A percentile compares a stretch with the other conserved stretches of the same genome.
These are phyloP conservation scores for Lactarius pseudohatsudake DNA, from an alignment of 768 basidiomycete species.

Conservation along the genomic window DNA sequence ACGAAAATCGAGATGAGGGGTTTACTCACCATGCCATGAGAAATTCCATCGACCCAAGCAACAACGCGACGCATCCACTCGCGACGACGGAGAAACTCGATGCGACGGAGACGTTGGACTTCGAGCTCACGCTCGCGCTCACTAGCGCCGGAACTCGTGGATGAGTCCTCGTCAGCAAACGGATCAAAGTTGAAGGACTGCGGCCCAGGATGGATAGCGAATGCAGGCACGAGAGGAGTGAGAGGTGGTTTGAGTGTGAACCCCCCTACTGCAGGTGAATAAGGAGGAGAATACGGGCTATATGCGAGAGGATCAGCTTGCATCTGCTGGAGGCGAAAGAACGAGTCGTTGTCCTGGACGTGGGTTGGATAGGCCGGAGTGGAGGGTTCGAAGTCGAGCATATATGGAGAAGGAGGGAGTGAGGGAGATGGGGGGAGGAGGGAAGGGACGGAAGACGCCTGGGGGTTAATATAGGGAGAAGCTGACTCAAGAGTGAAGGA, in stretches of 20 bases:
- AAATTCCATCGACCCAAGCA: slow-evolving; percentile 29
- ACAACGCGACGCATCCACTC: slow-evolving; percentile 31
- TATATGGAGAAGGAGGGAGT: not conserved
- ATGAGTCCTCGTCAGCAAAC: slow-evolving; percentile 29
- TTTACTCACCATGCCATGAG: slow-evolving; percentile 22
- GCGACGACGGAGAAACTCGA: slow-evolving; percentile 28
- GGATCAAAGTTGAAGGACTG: slow-evolving; percentile 29
- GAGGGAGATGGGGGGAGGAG: not conserved
- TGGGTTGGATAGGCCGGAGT: slow-evolving; percentile 13
- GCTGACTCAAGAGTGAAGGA: slow-evolving; percentile 16
- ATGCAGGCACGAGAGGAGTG: slow-evolving; percentile 1
- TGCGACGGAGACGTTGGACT: slow-evolving; percentile 22
- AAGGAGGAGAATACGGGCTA: slow-evolving; percentile 11
- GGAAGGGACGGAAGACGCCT: slow-evolving; percentile 11
- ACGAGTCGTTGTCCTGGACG: slow-evolving; percentile 12
- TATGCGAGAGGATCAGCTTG: slow-evolving; percentile 17
- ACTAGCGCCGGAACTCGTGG: slow-evolving; percentile 21
- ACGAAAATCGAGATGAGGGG: not conserved
- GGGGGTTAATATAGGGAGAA: slow-evolving; percentile 21
- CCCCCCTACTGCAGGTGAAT: not conserved
- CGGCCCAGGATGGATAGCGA: slow-evolving; percentile 3
- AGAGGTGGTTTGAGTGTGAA: slow-evolving; percentile 5
- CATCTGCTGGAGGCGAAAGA: slow-evolving; percentile 12
- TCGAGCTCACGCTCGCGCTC: slow-evolving; percentile 20
- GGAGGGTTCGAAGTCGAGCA: slow-evolving; percentile 25